Evolutionary conservation across 306 rosid genomes (phyloP).

Genomic region (Luffa acutangula): DNA sequence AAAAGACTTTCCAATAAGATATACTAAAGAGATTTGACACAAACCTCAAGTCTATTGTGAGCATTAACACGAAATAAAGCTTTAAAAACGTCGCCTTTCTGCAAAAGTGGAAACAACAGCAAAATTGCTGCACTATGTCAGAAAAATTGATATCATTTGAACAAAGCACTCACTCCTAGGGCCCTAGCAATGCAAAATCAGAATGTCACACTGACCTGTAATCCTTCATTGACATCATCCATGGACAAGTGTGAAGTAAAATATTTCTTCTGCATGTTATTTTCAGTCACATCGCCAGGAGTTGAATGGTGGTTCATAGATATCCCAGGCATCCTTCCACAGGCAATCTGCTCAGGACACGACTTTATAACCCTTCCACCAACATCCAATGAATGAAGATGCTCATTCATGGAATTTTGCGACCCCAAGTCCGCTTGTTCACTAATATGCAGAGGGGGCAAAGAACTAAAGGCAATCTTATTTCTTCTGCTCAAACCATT

Average conservation of each 20-base stretch:
- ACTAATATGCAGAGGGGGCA: constrained; percentile 34
- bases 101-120: constrained; percentile 26
- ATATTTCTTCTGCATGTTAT: constrained; percentile 19
- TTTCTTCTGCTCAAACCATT: constrained; percentile 22
- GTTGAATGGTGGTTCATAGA: constrained; percentile 22
- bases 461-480: constrained; percentile 26
- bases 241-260: constrained; percentile 62
- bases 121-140: neutral
- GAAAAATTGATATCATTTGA: neutral
- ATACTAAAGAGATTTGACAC: constrained; percentile 2
- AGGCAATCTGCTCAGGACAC: constrained; percentile 17
- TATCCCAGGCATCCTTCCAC: constrained; percentile 20
- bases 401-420: constrained; percentile 11
- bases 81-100: constrained; percentile 67
- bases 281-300: constrained; percentile 20
- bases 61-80: constrained; percentile 75
- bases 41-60: constrained; percentile 73
- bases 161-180: neutral
- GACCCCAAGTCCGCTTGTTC: constrained; percentile 20
- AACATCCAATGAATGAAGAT: constrained; percentile 10
- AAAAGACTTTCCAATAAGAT: neutral
- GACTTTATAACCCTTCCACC: constrained; percentile 23
- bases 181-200: neutral
- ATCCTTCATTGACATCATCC: constrained; percentile 49
- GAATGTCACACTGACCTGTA: constrained; percentile 42